Percentiles rank a stretch among this genome's conserved stretches.
phyloP scores from a whole-genome alignment of 345 rosid species.

The Hypericum androsaemum region DNA sequence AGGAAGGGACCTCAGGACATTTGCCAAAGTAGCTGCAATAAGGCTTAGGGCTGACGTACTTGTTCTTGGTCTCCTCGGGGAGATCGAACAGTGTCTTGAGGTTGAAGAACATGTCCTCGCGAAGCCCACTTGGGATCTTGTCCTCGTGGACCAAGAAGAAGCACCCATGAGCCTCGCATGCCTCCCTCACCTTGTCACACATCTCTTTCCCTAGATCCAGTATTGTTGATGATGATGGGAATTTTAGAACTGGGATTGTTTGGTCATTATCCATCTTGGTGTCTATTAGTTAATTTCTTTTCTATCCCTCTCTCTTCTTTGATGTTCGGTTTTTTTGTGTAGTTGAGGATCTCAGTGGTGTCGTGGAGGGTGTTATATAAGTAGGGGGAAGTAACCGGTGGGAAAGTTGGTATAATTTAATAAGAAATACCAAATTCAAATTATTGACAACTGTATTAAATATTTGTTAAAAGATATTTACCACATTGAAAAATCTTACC shows the following conservation, averaged over 20 bases:
- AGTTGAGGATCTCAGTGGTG: no score
- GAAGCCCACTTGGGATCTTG: constrained; percentile 5
- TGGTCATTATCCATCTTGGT: constrained; percentile 4
- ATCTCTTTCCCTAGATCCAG: constrained; percentile 11
- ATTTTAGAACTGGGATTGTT: constrained; percentile 22
- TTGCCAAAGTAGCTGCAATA: constrained; percentile 28
- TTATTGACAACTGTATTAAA: no score
- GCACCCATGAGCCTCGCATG: constrained; percentile 32
- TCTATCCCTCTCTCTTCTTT: no score
- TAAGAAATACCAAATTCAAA: no score
- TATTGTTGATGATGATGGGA: constrained; percentile 9
- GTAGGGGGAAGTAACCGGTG: no score
- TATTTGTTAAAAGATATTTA: no score
- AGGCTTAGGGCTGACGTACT: constrained; percentile 24
- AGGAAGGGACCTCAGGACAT: constrained; percentile 20
- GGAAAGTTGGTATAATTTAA: no score
- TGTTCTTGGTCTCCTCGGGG: constrained; percentile 31
- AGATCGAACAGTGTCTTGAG: constrained; percentile 30
- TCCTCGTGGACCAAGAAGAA: constrained; percentile 18
- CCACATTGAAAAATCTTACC: no score
- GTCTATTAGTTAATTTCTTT: neutral
- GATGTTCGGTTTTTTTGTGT: neutral
- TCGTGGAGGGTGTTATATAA: no score
- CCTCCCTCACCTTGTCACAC: constrained; percentile 27
- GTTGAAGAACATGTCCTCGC: constrained; percentile 16